Evolutionary conservation across 108 stramenopile species (phyloP).

Genomic region (Nitzschia inconspicua): DNA sequence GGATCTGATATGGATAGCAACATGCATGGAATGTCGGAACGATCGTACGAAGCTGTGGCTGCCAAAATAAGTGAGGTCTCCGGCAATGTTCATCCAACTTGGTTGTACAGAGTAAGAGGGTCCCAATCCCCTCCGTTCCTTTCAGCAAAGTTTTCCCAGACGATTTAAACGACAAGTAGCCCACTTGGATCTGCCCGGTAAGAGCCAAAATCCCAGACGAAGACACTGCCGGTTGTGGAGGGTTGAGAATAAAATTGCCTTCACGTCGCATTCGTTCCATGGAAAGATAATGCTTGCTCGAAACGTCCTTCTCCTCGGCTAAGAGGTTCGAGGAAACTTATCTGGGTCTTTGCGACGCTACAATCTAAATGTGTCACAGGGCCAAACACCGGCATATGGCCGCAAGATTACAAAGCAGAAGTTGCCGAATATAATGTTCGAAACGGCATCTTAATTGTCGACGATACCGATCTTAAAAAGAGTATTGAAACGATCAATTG

Average conservation of each 20-base stretch:
- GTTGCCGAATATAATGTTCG: conserved; percentile 60
- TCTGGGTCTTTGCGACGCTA: conserved; percentile 45
- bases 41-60: conserved; percentile 45
- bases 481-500: too few relatives aligned
- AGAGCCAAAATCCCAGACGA: background rate
- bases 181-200: conserved; percentile 39
- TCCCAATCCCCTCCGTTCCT: too few relatives aligned
- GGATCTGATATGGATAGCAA: too few relatives aligned
- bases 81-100: too few relatives aligned
- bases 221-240: background rate
- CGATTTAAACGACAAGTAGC: conserved; percentile 56
- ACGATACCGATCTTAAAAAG: too few relatives aligned
- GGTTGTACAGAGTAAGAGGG: too few relatives aligned
- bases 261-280: background rate
- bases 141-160: conserved; percentile 31
- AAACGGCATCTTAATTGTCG: conserved; percentile 53
- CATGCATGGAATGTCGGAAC: too few relatives aligned
- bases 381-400: conserved; percentile 55
- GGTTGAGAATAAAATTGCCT: too few relatives aligned
- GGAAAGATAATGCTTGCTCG: conserved; percentile 19
- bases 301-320: too few relatives aligned
- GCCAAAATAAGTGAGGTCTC: conserved; percentile 58
- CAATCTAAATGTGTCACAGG: conserved; percentile 43
- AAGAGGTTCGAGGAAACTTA: conserved; percentile 48
- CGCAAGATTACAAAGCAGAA: conserved; percentile 55